Percentiles rank a stretch among this genome's conserved stretches.
Evolutionary conservation across 2,329 filamentous ascomycete genomes (phyloP).

Genomic region (Trichoderma lentiforme): DNA sequence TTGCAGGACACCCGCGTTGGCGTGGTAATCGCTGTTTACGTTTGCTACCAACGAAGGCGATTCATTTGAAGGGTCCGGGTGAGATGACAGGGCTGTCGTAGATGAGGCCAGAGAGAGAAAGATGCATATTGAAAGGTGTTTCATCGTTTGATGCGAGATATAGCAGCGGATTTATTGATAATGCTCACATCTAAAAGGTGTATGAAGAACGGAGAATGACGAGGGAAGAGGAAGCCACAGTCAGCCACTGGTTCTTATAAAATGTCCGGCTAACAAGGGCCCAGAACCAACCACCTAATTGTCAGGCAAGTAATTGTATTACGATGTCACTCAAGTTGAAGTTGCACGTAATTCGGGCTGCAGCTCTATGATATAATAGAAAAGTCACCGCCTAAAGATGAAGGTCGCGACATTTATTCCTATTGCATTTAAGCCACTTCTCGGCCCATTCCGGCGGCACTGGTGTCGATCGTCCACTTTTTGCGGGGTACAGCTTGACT

Average conservation of each 20-base stretch:
- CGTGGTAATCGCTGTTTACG: conserved; percentile 26
- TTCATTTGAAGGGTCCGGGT: neutral
- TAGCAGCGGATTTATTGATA: neutral
- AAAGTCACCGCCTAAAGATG: neutral
- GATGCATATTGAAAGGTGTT: neutral
- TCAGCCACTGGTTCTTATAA: neutral
- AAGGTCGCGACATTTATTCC: neutral
- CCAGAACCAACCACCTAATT: neutral
- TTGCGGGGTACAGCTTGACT: conserved; percentile 1
- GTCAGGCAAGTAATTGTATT: neutral
- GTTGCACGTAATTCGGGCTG: neutral
- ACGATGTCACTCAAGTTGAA: neutral
- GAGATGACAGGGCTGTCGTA: neutral
- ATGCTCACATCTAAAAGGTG: neutral
- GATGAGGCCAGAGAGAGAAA: neutral
- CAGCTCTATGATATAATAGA: neutral
- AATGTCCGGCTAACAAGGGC: neutral
- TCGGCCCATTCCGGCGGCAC: conserved; percentile 12
- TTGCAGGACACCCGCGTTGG: conserved; percentile 29
- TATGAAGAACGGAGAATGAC: neutral
- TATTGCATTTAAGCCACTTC: neutral
- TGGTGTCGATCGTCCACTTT: conserved; percentile 16
- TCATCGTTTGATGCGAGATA: neutral
- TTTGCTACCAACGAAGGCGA: neutral
- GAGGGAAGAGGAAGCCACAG: neutral